phyloP scores from a whole-genome alignment of 2,329 filamentous ascomycete genomes.

The Monosporascus sp. region DNA sequence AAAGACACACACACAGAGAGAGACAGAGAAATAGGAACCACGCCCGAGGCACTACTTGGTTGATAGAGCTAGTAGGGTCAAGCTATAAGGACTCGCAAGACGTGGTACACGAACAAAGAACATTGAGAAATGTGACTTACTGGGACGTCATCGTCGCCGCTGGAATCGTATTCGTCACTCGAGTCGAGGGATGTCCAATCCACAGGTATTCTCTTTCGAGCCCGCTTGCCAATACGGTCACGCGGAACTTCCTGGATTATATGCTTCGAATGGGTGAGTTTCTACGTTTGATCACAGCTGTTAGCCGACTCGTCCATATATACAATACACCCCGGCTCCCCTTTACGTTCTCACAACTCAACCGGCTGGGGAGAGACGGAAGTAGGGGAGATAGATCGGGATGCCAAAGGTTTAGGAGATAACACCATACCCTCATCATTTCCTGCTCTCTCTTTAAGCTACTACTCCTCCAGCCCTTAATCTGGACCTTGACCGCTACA shows the following conservation, averaged over 20 bases:
- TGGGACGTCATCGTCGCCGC: not conserved
- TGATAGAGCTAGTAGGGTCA: too few relatives aligned
- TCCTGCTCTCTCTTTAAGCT: not conserved
- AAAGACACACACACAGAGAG: too few relatives aligned
- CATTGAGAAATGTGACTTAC: not conserved
- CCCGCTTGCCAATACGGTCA: not conserved
- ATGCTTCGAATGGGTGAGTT: not conserved
- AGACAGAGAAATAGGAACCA: too few relatives aligned
- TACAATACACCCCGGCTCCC: too few relatives aligned
- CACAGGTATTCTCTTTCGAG: not conserved
- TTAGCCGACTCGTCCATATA: not conserved
- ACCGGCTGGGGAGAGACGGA: too few relatives aligned
- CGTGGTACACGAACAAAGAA: too few relatives aligned
- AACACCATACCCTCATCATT: not conserved
- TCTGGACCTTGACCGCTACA: not conserved
- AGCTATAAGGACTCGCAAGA: too few relatives aligned
- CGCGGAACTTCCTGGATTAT: not conserved
- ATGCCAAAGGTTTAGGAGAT: not conserved
- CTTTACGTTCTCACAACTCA: too few relatives aligned
- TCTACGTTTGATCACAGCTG: not conserved
- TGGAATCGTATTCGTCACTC: not conserved
- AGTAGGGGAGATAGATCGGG: not conserved
- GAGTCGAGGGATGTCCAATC: not conserved
- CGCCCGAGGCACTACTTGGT: too few relatives aligned
- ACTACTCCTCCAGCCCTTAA: not conserved